Percentiles rank a stretch among this genome's conserved stretches.
phyloP scores from a whole-genome alignment of 495 filamentous ascomycete species.

The Xylaria castorea region DNA sequence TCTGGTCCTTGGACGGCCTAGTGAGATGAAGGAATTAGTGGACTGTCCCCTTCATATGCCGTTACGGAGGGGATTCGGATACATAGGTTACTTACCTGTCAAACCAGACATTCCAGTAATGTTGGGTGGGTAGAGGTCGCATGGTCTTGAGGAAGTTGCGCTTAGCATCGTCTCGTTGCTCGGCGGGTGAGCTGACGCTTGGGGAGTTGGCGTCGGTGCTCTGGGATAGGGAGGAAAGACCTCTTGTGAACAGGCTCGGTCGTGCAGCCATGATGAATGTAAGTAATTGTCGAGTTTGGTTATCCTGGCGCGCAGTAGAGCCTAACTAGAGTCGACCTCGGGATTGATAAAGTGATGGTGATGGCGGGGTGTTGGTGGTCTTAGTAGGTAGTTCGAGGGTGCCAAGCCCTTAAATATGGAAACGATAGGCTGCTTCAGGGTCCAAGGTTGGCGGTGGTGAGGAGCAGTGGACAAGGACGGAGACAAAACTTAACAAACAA shows the following conservation, averaged over 20 bases:
- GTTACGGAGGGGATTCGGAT: not conserved
- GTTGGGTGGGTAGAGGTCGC: slow-evolving; percentile 64
- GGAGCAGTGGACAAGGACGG: not conserved
- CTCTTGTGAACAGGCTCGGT: slow-evolving; percentile 61
- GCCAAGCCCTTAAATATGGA: slow-evolving; percentile 18
- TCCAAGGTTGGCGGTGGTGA: slow-evolving; percentile 7
- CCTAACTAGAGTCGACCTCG: not conserved
- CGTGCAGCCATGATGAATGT: slow-evolving; percentile 51
- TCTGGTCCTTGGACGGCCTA: slow-evolving; percentile 52
- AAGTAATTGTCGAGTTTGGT: not conserved
- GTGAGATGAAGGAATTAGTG: slow-evolving; percentile 26
- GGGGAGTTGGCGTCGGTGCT: slow-evolving; percentile 56
- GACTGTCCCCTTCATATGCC: not conserved
- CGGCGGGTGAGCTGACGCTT: slow-evolving; percentile 58
- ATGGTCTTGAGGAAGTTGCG: slow-evolving; percentile 65
- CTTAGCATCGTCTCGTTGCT: slow-evolving; percentile 65
- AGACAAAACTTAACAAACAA: not conserved
- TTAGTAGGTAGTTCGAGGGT: slow-evolving; percentile 5
- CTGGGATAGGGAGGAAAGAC: slow-evolving; percentile 59
- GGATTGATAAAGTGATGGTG: not conserved
- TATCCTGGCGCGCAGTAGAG: slow-evolving; percentile 3
- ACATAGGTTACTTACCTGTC: slow-evolving; percentile 48
- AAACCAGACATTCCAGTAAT: slow-evolving; percentile 68
- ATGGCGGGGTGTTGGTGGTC: slow-evolving; percentile 27
- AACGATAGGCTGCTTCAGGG: slow-evolving; percentile 6